Evolutionary conservation across 805 yeast species (phyloP).

Genomic region (Dipodascus albidus): DNA sequence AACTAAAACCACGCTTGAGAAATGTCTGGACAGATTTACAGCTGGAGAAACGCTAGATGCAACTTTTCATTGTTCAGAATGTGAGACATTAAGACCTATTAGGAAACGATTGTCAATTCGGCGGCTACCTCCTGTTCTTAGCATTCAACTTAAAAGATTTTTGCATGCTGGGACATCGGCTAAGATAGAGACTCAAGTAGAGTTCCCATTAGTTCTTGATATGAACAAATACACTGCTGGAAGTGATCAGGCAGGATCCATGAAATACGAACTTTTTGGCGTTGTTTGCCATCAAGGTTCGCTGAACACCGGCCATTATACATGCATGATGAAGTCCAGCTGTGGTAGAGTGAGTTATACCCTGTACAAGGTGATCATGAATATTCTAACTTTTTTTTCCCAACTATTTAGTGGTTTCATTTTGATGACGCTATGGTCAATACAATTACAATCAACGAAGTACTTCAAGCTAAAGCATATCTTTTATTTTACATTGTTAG

Average conservation of each 20-base stretch:
- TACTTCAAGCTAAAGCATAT: conserved; percentile 65
- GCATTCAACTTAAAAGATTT: conserved; percentile 71
- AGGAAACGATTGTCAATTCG: conserved; percentile 60
- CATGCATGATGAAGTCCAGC: conserved; percentile 62
- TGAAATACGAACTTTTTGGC: conserved; percentile 75
- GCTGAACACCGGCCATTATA: conserved; percentile 92
- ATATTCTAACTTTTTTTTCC: conserved; percentile 1
- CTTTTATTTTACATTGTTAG: conserved; percentile 37
- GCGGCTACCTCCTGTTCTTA: conserved; percentile 63
- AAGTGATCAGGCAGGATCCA: conserved; percentile 15
- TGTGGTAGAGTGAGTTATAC: conserved; percentile 33
- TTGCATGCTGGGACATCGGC: conserved; percentile 46
- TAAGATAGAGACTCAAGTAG: conserved; percentile 66
- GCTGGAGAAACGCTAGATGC: conserved; percentile 65
- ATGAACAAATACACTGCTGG: conserved; percentile 43
- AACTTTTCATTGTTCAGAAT: conserved; percentile 55
- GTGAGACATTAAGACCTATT: conserved; percentile 53
- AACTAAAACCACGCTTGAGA: conserved; percentile 30
- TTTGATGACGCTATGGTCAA: conserved; percentile 85
- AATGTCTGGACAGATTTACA: conserved; percentile 71
- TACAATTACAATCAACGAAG: conserved; percentile 50
- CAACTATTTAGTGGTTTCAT: conserved; percentile 63
- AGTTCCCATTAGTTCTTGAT: conserved; percentile 63
- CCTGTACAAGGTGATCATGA: too few species aligned
- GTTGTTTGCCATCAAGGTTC: conserved; percentile 85